These are phyloP conservation scores for Aspergillus ellipticus DNA, from an alignment of 495 filamentous ascomycete genomes.

Conservation along the genomic window DNA sequence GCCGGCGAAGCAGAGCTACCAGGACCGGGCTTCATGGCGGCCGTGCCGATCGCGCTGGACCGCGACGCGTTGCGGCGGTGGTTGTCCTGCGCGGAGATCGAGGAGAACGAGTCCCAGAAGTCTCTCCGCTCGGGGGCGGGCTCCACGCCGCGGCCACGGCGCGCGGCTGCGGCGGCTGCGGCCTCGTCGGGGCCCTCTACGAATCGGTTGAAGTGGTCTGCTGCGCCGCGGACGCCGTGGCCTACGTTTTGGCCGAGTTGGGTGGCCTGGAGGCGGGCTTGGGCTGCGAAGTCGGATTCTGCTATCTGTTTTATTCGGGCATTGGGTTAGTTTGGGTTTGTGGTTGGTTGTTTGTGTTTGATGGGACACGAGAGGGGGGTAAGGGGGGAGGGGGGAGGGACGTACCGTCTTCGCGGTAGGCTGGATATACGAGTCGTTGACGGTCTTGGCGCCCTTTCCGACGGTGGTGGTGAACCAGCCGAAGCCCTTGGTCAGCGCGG, in stretches of 20 bases:
- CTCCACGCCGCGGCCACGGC: conserved; percentile 18
- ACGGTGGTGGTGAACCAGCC: conserved; percentile 89
- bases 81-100: conserved; percentile 53
- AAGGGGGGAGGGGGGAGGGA: conserved; percentile 5
- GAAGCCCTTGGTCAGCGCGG: conserved; percentile 83
- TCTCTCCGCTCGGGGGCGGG: conserved; percentile 65
- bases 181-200: conserved; percentile 61
- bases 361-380: too few species aligned
- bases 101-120: conserved; percentile 83
- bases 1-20: conserved; percentile 25
- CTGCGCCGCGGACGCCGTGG: conserved; percentile 64
- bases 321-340: neutral
- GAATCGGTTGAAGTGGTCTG: conserved; percentile 75
- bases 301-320: conserved; percentile 54
- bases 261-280: conserved; percentile 69
- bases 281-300: conserved; percentile 82
- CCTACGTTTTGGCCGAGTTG: conserved; percentile 62
- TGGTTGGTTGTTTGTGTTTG: neutral
- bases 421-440: conserved; percentile 85
- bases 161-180: conserved; percentile 8
- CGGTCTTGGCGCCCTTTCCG: conserved; percentile 78
- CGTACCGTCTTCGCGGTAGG: conserved; percentile 82
- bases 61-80: conserved; percentile 29
- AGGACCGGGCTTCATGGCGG: conserved; percentile 63
- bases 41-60: conserved; percentile 62